Base-by-base conservation (phyloP, 2,329 filamentous ascomycete genomes). In the Tolypocladium paradoxum region DNA sequence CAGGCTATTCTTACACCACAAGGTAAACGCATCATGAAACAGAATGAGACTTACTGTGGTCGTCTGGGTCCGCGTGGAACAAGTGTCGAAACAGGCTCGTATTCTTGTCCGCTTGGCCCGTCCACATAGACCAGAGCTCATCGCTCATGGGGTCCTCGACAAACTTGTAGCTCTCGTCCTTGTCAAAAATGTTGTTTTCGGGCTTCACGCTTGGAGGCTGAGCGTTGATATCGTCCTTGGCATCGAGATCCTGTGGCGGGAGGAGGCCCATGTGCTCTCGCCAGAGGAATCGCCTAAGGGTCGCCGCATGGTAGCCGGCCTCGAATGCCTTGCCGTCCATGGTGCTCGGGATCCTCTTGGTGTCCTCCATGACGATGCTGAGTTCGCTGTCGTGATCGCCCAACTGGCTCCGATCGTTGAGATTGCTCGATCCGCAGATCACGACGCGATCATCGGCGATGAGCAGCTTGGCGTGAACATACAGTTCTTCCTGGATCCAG, bases 401-500 rank as follows among this genome's bases (percentile, higher is more conserved):
- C 6, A 93, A 73, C 69, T 96, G 91, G 50, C 88, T 83, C 51
- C 92, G 85, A 66, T 97, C 92, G 67, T 96, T 97, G 62, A 96
- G 77, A 69, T 96, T 97, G 58, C 88, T 89, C 29, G 85, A 90
- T 20, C 90, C 90, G 65, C 90, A 93, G 51, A 96, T 82, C 2
- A 88, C 90, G 48, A 90, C 79, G 52, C 84, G 83, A 67, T 97
- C 92, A 65, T 97, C 91, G 1, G 86, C 87, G 60, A 96, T 92
- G 59, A 93, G 78, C 36, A 96, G 77, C 72, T 97, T 99, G 31
- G 84, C 87, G 68, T 99, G 93, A 48, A 97, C 85, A 67, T 99
- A 99, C 2, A 97, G 79, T 68, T 99, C 92, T 67, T 99, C 93
- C 65, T 96, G 92, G 55, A 97, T 85, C 75, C 93, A 95, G 65